Percentiles rank a stretch among this genome's conserved stretches.
Conservation (phyloP, 805 yeast genomes). For the Hemisphaericaspora nanyangensis region DNA sequence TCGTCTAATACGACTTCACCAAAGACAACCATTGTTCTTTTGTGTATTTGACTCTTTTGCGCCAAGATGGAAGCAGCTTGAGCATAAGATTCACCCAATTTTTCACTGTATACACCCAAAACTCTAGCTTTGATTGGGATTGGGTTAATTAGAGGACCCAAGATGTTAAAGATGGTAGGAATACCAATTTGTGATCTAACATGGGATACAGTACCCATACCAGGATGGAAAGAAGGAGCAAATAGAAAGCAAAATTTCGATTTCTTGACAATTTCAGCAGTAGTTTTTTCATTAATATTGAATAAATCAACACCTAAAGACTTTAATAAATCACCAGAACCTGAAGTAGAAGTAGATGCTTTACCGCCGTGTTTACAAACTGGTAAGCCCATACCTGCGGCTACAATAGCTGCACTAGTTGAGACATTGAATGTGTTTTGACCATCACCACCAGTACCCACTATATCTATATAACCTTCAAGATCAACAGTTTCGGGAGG, state of each 20-base stretch:
- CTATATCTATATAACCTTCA: slow-evolving; percentile 74
- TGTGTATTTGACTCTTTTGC: slow-evolving; percentile 39
- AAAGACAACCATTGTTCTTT: slow-evolving; percentile 80
- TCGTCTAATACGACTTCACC: slow-evolving; percentile 93
- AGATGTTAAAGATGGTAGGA: slow-evolving; percentile 89
- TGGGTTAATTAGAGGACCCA: slow-evolving; percentile 95
- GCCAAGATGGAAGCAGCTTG: slow-evolving; percentile 70
- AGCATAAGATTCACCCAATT: slow-evolving; percentile 80
- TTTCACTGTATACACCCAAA: slow-evolving; percentile 82
- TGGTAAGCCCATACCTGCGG: slow-evolving; percentile 79
- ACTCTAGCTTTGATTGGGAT: slow-evolving; percentile 76
- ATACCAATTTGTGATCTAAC: slow-evolving; percentile 78
- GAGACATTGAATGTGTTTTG: slow-evolving; percentile 96
- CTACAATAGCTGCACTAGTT: slow-evolving; percentile 91
- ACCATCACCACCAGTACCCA: slow-evolving; percentile 99
- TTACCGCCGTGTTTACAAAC: slow-evolving; percentile 97
- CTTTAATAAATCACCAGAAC: slow-evolving; percentile 85
- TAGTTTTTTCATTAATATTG: slow-evolving; percentile 58
- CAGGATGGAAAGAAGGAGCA: slow-evolving; percentile 94
- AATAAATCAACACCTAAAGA: slow-evolving; percentile 80
- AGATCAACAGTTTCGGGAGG: slow-evolving; percentile 40
- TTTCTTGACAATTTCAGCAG: slow-evolving; percentile 53
- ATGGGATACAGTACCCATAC: slow-evolving; percentile 78
- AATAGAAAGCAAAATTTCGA: slow-evolving; percentile 65
- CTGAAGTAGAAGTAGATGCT: slow-evolving; percentile 89